These are phyloP conservation scores for Thielaviopsis cerberus DNA, from an alignment of 2,329 filamentous ascomycete genomes.

Conservation along the genomic window DNA sequence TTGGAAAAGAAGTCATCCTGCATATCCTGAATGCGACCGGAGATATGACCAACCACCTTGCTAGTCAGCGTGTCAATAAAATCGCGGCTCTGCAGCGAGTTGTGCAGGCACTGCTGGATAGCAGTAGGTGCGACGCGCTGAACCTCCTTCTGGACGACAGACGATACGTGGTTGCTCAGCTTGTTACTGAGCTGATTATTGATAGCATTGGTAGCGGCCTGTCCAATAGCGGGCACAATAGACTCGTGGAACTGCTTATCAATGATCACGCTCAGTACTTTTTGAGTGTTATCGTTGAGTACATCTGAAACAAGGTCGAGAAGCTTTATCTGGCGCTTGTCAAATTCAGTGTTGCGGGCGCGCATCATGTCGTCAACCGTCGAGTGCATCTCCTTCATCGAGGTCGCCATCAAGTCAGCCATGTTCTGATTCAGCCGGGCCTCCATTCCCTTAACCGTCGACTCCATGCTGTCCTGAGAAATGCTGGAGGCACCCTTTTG, in stretches of 20 bases:
- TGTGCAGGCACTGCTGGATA: slow-evolving; percentile 45
- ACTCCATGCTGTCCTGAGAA: slow-evolving; percentile 30
- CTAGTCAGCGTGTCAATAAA: slow-evolving; percentile 45
- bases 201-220: slow-evolving; percentile 47
- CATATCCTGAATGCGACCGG: slow-evolving; percentile 53
- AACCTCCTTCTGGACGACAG: slow-evolving; percentile 53
- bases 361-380: slow-evolving; percentile 47
- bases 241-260: slow-evolving; percentile 54
- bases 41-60: slow-evolving; percentile 15
- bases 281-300: slow-evolving; percentile 44
- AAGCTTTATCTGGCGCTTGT: slow-evolving; percentile 33
- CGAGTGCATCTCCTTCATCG: slow-evolving; percentile 42
- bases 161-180: slow-evolving; percentile 47
- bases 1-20: slow-evolving; percentile 48
- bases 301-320: slow-evolving; percentile 41
- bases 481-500: slow-evolving; percentile 15
- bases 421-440: slow-evolving; percentile 30
- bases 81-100: slow-evolving; percentile 50
- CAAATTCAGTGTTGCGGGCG: slow-evolving; percentile 32
- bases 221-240: slow-evolving; percentile 56
- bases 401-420: slow-evolving; percentile 33
- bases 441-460: slow-evolving; percentile 36
- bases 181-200: slow-evolving; percentile 52
- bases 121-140: slow-evolving; percentile 49
- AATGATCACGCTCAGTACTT: slow-evolving; percentile 60